phyloP scores from a whole-genome alignment of 2,329 filamentous ascomycete species.

The Bimuria novae-zelandiae region DNA sequence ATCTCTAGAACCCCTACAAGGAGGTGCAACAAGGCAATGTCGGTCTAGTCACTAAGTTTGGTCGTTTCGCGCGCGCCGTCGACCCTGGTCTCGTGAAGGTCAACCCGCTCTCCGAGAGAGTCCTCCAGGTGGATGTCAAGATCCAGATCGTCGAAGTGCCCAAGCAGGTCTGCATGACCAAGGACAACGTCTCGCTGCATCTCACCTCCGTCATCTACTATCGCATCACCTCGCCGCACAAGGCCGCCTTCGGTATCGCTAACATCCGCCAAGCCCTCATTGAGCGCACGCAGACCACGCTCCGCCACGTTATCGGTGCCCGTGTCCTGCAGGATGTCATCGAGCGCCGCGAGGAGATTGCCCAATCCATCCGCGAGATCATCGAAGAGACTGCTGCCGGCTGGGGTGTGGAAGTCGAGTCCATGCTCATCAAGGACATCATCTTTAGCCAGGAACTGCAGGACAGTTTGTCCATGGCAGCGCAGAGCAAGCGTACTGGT shows the following conservation, averaged over 20 bases:
- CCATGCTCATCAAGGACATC: constrained; percentile 99
- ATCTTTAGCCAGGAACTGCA: constrained; percentile 96
- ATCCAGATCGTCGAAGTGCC: constrained; percentile 98
- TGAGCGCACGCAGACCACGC: constrained; percentile 96
- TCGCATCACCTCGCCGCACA: constrained; percentile 93
- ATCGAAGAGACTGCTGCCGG: constrained; percentile 93
- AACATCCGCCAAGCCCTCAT: constrained; percentile 95
- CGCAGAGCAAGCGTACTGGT: constrained; percentile 96
- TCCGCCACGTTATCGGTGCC: constrained; percentile 94
- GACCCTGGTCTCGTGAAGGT: constrained; percentile 97
- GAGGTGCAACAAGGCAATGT: constrained; percentile 91
- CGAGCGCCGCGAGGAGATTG: constrained; percentile 95
- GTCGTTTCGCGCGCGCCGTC: constrained; percentile 90
- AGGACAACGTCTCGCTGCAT: constrained; percentile 95
- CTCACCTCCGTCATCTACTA: constrained; percentile 99
- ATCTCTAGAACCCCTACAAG: constrained; percentile 80
- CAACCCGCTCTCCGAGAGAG: constrained; percentile 88
- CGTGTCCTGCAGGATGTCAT: constrained; percentile 97
- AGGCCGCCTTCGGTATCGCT: constrained; percentile 93
- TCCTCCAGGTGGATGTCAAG: constrained; percentile 96
- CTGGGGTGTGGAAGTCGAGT: constrained; percentile 96
- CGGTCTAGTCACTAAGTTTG: constrained; percentile 93
- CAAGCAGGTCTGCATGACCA: constrained; percentile 98
- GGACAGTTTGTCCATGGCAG: constrained; percentile 96
- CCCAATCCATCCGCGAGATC: constrained; percentile 92